Evolutionary conservation across 805 yeast genomes (phyloP), one percentile per base, ranked within the genome.

Genomic region (Candida vartiovaarae): DNA sequence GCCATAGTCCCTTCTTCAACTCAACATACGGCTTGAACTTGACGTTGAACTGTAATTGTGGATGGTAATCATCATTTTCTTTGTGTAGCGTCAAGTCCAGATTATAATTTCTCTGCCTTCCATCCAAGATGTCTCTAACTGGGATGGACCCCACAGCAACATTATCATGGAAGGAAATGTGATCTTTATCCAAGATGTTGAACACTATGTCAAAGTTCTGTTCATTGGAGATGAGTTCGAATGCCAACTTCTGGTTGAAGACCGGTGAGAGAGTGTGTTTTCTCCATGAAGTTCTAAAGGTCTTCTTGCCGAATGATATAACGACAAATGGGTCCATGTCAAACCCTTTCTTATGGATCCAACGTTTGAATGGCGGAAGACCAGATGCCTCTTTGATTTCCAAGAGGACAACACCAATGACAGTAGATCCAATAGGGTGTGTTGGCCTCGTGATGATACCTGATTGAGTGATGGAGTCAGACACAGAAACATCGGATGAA

Each of bases 321-420:
- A 91, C 88, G 3, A 91, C 91, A 65, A 91, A 93, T 2, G 98
- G 98, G 59, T 93, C 99, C 95, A 93, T 87, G 62, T 89, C 96
- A 57, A 84, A 91, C 1, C 90, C 82, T 24, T 87, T 77, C 20
- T 41, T 39, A 8, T 89, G 68, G 11, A 85, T 66, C 39, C 57
- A 61, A 50, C 83, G 82, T 34, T 74, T 73, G 42, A 82, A 71
- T 0, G 95, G 86, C 1, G 99, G 99, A 32, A 91, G 67, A 45
- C 82, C 88, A 2, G 76, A 66, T 8, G 91, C 88, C 1, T 83
- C 76, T 3, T 78, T 73, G 23, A 91, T 76, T 49, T 90, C 95
- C 32, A 91, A 57, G 53, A 84, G 86, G 4, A 85, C 62, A 6
- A 90, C 84, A 2, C 98, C 99, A 3, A 48, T 36, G 6, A 43